Conservation (phyloP, 306 rosid genomes). For the Crotalaria pallida region DNA sequence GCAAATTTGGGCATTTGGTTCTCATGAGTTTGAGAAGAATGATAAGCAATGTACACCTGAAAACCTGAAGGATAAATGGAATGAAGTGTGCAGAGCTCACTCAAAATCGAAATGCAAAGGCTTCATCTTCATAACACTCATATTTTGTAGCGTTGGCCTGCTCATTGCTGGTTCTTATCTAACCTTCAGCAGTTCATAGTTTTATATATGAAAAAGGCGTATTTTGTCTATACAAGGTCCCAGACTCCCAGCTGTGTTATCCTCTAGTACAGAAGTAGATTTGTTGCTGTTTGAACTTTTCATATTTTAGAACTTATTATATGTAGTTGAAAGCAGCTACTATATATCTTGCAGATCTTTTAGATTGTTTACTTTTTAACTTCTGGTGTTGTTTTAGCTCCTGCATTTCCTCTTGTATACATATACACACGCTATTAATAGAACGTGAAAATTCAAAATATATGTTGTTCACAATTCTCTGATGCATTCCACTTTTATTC, state of each 20-base stretch:
- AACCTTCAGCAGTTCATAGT: neutral
- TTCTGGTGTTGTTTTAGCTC: neutral
- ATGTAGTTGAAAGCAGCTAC: neutral
- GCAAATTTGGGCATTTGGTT: conserved; percentile 41
- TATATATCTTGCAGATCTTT: neutral
- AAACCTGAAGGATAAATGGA: conserved; percentile 57
- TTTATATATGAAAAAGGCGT: neutral
- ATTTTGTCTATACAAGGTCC: neutral
- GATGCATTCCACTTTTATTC: neutral
- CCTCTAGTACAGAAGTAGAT: neutral
- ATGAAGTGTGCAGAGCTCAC: conserved; percentile 30
- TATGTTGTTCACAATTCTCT: neutral
- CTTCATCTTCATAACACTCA: neutral
- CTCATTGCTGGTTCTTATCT: neutral
- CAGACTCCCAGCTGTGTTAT: neutral
- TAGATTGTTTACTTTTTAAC: neutral
- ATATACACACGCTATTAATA: too few species aligned
- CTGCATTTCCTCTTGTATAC: neutral
- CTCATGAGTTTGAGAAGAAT: conserved; percentile 30
- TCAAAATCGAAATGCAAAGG: conserved; percentile 2
- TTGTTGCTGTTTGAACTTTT: neutral
- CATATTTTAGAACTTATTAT: neutral
- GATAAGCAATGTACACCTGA: conserved; percentile 22
- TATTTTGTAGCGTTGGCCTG: neutral
- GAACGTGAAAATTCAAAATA: neutral